Evolutionary conservation across 1,284 basidiomycete species (phyloP), one percentile per base, ranked within the genome.

Genomic region (Inonotus hispidus): DNA sequence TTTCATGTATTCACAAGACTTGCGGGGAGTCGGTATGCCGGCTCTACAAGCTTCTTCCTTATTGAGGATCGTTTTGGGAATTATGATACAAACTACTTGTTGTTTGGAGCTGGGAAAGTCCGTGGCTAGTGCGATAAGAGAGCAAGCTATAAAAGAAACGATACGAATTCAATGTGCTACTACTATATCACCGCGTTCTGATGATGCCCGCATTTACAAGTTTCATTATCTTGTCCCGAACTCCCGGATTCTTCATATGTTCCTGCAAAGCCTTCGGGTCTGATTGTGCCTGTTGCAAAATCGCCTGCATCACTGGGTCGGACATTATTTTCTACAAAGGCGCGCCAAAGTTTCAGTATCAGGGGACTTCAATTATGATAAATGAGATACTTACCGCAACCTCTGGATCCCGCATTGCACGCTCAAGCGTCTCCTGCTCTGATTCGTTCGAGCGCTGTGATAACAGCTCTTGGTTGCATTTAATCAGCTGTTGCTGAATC

Each of bases 361-460:
- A 35, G 10, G 41, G 27, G 29, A 38, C n/a, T 47, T 46, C 50
- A 60, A 32, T 29, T 39, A 59, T 39, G 53, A 53, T 25, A 46
- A 55, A 19, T n/a, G 37, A 53, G 29, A 45, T 19, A 78, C 89
- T 73, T 79, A 90, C 87, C 62, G 90, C 91, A 57, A 98, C 84
- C 76, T 99, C 96, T 6, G 97, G 97, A 78, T 99, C 96, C 59
- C 93, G 82, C 95, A 98, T 98, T 10, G 96, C 97, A 37, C 96
- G 82, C 70, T 91, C 83, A 64, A 98, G 79, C 19, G 95, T 93
- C 79, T 99, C 84, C 73, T 99, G 93, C 69, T 98, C 94, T 14
- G 87, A 87, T 78, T 99, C 97, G 53, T 80, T 85, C 21, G 86
- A 82, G n/a, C 95, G 85, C 73, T 98, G 87, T 52, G 79, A 79